Evolutionary conservation across 2,329 filamentous ascomycete species (phyloP).

Genomic region (Trichophyton benhamiae): DNA sequence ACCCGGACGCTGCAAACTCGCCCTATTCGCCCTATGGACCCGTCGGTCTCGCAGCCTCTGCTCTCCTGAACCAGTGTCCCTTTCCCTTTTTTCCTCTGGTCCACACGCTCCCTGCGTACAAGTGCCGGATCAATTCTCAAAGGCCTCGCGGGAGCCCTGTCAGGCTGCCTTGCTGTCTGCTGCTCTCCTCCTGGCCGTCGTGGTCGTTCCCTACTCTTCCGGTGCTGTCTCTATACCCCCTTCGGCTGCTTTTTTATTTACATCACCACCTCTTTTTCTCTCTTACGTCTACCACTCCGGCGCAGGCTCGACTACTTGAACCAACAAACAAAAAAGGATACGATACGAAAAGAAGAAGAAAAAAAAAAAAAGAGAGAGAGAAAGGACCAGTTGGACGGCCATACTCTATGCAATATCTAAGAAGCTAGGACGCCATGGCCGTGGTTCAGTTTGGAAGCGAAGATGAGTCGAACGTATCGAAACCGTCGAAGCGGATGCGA

Average conservation of each 20-base stretch:
- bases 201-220: background rate
- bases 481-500: slow-evolving; percentile 65
- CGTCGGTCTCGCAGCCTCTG: background rate
- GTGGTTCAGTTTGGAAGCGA: slow-evolving; percentile 26
- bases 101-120: background rate
- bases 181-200: background rate
- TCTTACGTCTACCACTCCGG: background rate
- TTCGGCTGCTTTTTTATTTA: background rate
- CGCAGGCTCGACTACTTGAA: background rate
- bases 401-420: background rate
- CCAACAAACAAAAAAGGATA: background rate
- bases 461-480: slow-evolving; percentile 38
- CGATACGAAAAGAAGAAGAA: background rate
- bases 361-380: background rate
- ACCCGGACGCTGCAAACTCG: background rate
- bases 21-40: slow-evolving; percentile 2
- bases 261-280: background rate
- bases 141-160: background rate
- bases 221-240: background rate
- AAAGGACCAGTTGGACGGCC: background rate
- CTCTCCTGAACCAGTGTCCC: background rate
- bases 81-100: background rate
- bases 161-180: background rate
- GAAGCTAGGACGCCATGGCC: slow-evolving; percentile 22
- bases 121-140: background rate